Evolutionary conservation across 352 stramenopile genomes (phyloP).

Genomic region (Phytopythium mirpurense): DNA sequence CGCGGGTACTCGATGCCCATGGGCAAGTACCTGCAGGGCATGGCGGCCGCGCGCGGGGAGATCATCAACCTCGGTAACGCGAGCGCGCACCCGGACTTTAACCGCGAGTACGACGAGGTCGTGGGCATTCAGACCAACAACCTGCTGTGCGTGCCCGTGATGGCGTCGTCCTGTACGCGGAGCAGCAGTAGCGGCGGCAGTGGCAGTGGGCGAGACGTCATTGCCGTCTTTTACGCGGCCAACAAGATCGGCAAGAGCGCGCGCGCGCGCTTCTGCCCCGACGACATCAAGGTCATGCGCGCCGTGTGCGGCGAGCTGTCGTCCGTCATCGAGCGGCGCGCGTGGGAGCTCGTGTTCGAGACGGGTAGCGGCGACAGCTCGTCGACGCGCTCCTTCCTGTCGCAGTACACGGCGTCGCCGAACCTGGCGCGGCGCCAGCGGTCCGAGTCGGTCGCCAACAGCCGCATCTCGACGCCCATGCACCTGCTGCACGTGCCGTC

Average conservation of each 20-base stretch:
- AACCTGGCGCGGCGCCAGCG: slow-evolving; percentile 23
- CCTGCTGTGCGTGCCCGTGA: slow-evolving; percentile 72
- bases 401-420: slow-evolving; percentile 64
- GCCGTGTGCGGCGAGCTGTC: slow-evolving; percentile 61
- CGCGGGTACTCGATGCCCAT: slow-evolving; percentile 67
- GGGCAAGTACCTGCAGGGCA: slow-evolving; percentile 60
- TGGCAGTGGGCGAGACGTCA: slow-evolving; percentile 44
- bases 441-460: slow-evolving; percentile 13
- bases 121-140: slow-evolving; percentile 57
- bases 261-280: slow-evolving; percentile 41
- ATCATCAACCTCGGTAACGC: slow-evolving; percentile 47
- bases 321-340: slow-evolving; percentile 54
- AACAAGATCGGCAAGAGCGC: slow-evolving; percentile 51
- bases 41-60: slow-evolving; percentile 57
- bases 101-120: slow-evolving; percentile 54
- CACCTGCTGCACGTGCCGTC: background rate
- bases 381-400: slow-evolving; percentile 65
- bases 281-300: slow-evolving; percentile 64
- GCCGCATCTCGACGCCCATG: slow-evolving; percentile 11
- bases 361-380: slow-evolving; percentile 34
- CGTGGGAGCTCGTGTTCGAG: slow-evolving; percentile 74
- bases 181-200: slow-evolving; percentile 31
- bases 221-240: slow-evolving; percentile 78
- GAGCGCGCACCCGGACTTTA: slow-evolving; percentile 55
- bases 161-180: slow-evolving; percentile 16